Conservation (phyloP, 2,329 filamentous ascomycete species). For the Gaeumannomyces tritici region DNA sequence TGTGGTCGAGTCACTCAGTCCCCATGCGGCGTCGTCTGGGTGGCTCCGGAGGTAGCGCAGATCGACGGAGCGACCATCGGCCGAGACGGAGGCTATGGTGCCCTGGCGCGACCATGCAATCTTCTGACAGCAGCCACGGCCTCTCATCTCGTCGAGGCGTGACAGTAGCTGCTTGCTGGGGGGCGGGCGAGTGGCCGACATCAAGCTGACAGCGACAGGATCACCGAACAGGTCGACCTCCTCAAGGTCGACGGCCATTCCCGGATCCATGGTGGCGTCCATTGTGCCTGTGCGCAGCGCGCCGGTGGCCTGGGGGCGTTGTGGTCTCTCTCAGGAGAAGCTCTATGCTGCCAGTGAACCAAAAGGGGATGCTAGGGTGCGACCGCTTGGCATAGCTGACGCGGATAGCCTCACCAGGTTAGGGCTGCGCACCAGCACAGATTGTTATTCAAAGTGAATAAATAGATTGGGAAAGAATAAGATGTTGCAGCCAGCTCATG, state of each 20-base stretch:
- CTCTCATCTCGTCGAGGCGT: constrained; percentile 67
- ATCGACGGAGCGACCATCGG: constrained; percentile 61
- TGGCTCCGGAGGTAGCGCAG: constrained; percentile 64
- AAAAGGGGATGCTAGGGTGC: neutral
- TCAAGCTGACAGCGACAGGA: constrained; percentile 30
- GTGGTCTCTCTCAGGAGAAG: neutral
- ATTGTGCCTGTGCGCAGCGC: constrained; percentile 19
- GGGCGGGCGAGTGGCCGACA: constrained; percentile 35
- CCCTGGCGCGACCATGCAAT: constrained; percentile 85
- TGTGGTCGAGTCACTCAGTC: constrained; percentile 60
- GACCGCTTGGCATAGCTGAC: neutral
- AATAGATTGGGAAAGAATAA: too few relatives aligned
- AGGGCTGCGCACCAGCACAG: too few relatives aligned
- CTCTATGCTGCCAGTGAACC: neutral
- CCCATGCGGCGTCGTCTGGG: constrained; percentile 63
- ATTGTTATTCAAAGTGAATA: too few relatives aligned
- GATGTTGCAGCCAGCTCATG: too few relatives aligned
- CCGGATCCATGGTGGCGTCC: constrained; percentile 36
- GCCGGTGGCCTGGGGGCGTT: neutral
- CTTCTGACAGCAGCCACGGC: constrained; percentile 68
- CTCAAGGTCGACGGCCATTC: constrained; percentile 62
- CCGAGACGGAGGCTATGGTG: constrained; percentile 71
- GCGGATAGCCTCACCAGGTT: too few relatives aligned
- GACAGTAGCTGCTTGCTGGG: constrained; percentile 59
- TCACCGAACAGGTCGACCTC: constrained; percentile 46